Base-by-base conservation (phyloP, 352 stramenopile genomes). In the Phytophthora cactorum region DNA sequence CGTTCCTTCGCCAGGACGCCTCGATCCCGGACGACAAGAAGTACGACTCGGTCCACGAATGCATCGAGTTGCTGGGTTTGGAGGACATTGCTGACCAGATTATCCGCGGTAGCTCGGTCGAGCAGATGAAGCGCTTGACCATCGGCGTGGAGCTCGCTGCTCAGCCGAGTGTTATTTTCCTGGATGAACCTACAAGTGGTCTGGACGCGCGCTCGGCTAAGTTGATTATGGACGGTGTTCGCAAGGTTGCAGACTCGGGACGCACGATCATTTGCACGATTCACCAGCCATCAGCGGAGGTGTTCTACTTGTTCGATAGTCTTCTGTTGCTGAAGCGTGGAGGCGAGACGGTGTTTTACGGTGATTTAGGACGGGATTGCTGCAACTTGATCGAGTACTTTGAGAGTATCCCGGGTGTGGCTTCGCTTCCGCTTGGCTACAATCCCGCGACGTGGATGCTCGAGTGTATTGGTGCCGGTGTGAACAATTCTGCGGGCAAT, bases 241-340 rank as follows among this genome's bases (percentile, higher is more conserved):
- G 34, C 34, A 39, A 39, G 34, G 34, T 39, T 9, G 34, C 34
- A 2, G 52, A 68, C 51, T 68, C 60, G 25, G 61, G 61, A 17
- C 61, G 61, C 27, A 66, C 63, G 4, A 63, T 97, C 34, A 39
- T 39, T 39, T 39, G 34, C 34, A 39, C 34, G 34, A 39, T 39
- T 9, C 34, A 39, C 34, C 34, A 39, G 34, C 34, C 34, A 9
- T 39, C 34, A 12, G 34, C 34, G 6, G 34, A 39, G 9, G 34
- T 12, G 68, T 96, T 96, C 29, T 79, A 84, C 25, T 78, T 85
- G 27, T 94, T 96, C 70, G 34, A 39, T 39, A 39, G 34, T 39
- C 8, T 39, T 6, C 8, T 39, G 34, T 9, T 39, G 34, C 34
- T 39, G 34, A 39, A 39, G 34, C 34, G 34, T 39, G 34, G 34